Percentiles rank a stretch among this genome's conserved stretches.
Evolutionary conservation across 495 filamentous ascomycete genomes (phyloP).

Genomic region (Hypoxylon subgilvum): DNA sequence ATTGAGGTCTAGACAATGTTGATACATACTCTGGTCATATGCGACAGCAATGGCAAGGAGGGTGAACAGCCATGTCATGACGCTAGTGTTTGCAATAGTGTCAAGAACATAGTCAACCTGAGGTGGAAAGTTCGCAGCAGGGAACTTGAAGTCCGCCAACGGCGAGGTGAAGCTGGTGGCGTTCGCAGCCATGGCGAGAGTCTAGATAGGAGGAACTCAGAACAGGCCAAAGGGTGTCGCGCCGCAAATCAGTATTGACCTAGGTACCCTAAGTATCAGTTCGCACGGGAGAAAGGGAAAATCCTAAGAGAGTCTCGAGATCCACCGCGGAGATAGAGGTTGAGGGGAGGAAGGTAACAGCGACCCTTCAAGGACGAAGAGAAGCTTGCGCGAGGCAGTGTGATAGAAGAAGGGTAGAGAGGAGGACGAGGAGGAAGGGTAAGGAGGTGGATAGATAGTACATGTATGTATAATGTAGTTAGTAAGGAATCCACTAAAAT

Average conservation of each 20-base stretch:
- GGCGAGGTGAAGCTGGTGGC: conserved; percentile 76
- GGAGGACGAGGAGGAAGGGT: conserved; percentile 1
- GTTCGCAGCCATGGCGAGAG: conserved; percentile 66
- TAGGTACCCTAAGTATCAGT: neutral
- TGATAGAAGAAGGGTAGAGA: neutral
- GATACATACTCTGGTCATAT: conserved; percentile 82
- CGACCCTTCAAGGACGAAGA: conserved; percentile 13
- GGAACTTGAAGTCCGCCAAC: conserved; percentile 67
- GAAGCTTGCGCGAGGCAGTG: conserved; percentile 12
- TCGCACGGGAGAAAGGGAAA: neutral
- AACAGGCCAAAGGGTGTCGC: neutral
- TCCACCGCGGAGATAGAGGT: conserved; percentile 4
- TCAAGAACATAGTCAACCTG: conserved; percentile 54
- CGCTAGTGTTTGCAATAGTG: conserved; percentile 58
- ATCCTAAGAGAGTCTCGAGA: neutral
- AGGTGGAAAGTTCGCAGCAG: conserved; percentile 49
- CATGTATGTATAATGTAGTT: too few species aligned
- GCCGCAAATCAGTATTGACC: conserved; percentile 6
- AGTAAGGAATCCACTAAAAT: conserved; percentile 29
- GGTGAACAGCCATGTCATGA: conserved; percentile 69
- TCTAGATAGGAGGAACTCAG: neutral
- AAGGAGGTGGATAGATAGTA: conserved; percentile 14
- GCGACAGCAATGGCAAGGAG: conserved; percentile 71
- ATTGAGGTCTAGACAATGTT: conserved; percentile 6
- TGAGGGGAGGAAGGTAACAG: neutral